A percentile compares a stretch with the other conserved stretches of the same genome.
These are phyloP conservation scores for Malassezia slooffiae DNA, from an alignment of 1,284 basidiomycete species.

Conservation along the genomic window DNA sequence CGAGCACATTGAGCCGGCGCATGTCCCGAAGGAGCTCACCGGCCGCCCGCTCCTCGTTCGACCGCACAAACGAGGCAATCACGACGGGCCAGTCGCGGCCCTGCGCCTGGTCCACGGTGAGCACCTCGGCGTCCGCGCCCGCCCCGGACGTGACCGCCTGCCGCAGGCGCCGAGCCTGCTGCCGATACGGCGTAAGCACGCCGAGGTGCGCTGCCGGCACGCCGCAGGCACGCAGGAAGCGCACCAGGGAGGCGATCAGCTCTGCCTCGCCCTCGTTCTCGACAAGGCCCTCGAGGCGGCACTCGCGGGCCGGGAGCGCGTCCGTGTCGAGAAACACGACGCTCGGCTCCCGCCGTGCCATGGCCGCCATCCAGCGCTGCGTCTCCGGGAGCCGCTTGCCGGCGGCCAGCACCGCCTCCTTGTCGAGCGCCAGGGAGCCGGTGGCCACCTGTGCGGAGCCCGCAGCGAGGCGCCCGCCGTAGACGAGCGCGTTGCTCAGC, in stretches of 20 bases:
- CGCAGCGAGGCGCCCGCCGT: slow-evolving; percentile 65
- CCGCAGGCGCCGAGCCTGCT: slow-evolving; percentile 69
- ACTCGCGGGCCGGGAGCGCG: slow-evolving; percentile 60
- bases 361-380: slow-evolving; percentile 60
- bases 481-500: slow-evolving; percentile 80
- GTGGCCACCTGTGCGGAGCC: slow-evolving; percentile 63
- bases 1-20: slow-evolving; percentile 32
- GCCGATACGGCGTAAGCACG: slow-evolving; percentile 80
- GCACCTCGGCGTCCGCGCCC: slow-evolving; percentile 59
- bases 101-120: slow-evolving; percentile 89
- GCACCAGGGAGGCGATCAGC: slow-evolving; percentile 55
- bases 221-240: slow-evolving; percentile 59
- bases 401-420: slow-evolving; percentile 17
- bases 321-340: slow-evolving; percentile 83
- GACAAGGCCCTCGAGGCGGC: slow-evolving; percentile 70
- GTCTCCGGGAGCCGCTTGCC: too few relatives aligned
- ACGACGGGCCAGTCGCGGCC: slow-evolving; percentile 60
- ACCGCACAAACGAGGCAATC: slow-evolving; percentile 34
- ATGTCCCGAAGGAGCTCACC: slow-evolving; percentile 34
- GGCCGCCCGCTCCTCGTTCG: slow-evolving; percentile 10
- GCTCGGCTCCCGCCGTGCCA: slow-evolving; percentile 64
- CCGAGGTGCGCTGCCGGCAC: slow-evolving; percentile 64
- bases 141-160: slow-evolving; percentile 53
- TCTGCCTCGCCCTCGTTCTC: slow-evolving; percentile 73
- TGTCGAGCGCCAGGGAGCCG: slow-evolving; percentile 55